phyloP scores from a whole-genome alignment of 1,284 basidiomycete species.

The Erythrobasidium hasegawianum region DNA sequence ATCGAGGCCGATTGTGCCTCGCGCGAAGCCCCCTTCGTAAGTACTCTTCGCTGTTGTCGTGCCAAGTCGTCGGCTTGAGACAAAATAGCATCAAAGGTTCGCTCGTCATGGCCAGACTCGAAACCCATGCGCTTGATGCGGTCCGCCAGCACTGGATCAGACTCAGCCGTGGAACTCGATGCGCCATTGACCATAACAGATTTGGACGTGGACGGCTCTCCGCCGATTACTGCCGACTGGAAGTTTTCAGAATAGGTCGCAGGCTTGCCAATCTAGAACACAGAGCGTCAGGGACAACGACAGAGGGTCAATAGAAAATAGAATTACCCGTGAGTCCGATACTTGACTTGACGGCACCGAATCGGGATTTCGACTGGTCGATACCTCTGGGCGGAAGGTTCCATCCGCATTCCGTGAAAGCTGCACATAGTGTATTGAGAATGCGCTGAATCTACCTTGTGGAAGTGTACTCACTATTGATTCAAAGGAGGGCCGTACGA shows the following conservation, averaged over 20 bases:
- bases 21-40: slow-evolving; percentile 43
- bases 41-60: neutral
- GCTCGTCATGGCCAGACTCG: slow-evolving; percentile 49
- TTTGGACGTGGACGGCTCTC: too few relatives aligned
- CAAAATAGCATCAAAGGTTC: slow-evolving; percentile 31
- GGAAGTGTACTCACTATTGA: neutral
- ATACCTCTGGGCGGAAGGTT: neutral
- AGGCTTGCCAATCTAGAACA: neutral
- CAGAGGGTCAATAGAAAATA: neutral
- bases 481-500: slow-evolving; percentile 14
- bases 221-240: too few relatives aligned
- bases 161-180: too few relatives aligned
- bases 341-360: neutral
- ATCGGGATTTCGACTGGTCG: neutral
- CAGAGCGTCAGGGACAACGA: neutral
- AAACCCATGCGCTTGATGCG: slow-evolving; percentile 69
- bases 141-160: slow-evolving; percentile 80
- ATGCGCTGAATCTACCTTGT: too few relatives aligned
- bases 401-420: neutral
- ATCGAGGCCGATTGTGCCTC: slow-evolving; percentile 79
- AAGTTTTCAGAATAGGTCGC: neutral
- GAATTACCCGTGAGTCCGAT: neutral
- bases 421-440: neutral
- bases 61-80: slow-evolving; percentile 42
- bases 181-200: too few relatives aligned